A percentile compares a stretch with the other conserved stretches of the same genome.
Conservation (phyloP, 805 yeast species). For the Cephaloascus albidus region DNA sequence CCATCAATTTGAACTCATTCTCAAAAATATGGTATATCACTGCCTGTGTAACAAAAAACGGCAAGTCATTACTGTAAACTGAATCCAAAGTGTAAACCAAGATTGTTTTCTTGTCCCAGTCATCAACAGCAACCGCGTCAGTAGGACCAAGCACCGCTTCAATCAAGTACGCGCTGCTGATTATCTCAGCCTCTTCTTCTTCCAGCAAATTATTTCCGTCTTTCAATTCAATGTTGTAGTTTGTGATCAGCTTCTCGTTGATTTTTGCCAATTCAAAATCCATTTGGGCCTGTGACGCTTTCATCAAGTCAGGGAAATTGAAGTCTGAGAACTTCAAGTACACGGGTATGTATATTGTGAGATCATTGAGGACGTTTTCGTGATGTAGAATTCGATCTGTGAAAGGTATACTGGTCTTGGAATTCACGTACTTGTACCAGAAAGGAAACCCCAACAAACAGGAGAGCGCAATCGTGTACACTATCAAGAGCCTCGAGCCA, state of each 20-base stretch:
- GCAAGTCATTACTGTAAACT: constrained; percentile 49
- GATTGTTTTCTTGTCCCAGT: constrained; percentile 25
- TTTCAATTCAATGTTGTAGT: constrained; percentile 6
- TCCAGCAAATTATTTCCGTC: constrained; percentile 6
- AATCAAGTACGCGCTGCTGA: constrained; percentile 18
- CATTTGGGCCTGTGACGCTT: constrained; percentile 31
- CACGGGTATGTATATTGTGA: constrained; percentile 33
- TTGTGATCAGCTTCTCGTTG: constrained; percentile 1
- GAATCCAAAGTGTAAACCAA: constrained; percentile 31
- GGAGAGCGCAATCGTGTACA: background rate
- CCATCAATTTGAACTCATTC: constrained; percentile 25
- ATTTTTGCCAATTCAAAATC: constrained; percentile 10
- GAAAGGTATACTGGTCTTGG: background rate
- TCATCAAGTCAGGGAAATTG: constrained; percentile 57
- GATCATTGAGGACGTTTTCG: constrained; percentile 30
- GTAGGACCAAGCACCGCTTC: constrained; percentile 27
- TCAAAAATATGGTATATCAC: constrained; percentile 34
- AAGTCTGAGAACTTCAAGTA: constrained; percentile 32
- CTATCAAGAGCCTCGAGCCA: background rate
- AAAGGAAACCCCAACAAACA: background rate
- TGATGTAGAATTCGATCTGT: background rate
- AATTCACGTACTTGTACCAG: background rate
- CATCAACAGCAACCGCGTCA: constrained; percentile 35
- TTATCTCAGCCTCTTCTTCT: constrained; percentile 1
- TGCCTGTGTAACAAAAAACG: constrained; percentile 50